These are phyloP conservation scores for Petunia axillaris DNA, from an alignment of 257 asterid species.

Conservation along the genomic window DNA sequence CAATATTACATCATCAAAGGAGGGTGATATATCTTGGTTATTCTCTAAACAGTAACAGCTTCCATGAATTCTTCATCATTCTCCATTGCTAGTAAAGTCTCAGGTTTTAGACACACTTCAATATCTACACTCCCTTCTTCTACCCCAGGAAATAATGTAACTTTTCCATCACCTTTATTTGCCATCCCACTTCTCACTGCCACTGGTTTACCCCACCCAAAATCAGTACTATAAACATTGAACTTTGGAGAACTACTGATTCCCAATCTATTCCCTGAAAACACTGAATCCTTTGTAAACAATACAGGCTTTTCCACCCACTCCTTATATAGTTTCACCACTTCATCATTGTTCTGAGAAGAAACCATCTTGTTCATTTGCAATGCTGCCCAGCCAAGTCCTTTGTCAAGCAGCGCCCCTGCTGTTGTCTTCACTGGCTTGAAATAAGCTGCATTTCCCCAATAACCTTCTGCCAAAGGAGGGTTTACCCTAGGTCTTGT, in stretches of 20 bases:
- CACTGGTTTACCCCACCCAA: slow-evolving; percentile 51
- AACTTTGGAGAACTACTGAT: slow-evolving; percentile 55
- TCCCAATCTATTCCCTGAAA: slow-evolving; percentile 6
- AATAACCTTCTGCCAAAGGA: slow-evolving; percentile 41
- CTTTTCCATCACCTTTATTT: slow-evolving; percentile 44
- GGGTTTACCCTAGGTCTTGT: slow-evolving; percentile 43
- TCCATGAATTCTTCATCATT: slow-evolving; percentile 51
- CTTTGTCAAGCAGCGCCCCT: not conserved
- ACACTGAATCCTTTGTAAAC: accelerated
- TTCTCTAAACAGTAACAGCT: not conserved
- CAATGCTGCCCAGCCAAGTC: slow-evolving; percentile 28
- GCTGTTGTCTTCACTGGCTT: not conserved
- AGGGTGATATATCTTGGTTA: too few species aligned
- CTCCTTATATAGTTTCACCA: not conserved
- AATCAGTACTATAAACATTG: slow-evolving; percentile 35
- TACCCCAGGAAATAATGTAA: slow-evolving; percentile 38
- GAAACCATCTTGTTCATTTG: slow-evolving; percentile 21
- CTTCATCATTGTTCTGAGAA: slow-evolving; percentile 5
- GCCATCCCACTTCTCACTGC: slow-evolving; percentile 55
- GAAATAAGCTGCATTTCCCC: slow-evolving; percentile 38
- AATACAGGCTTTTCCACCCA: slow-evolving; percentile 24
- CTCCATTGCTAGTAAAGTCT: slow-evolving; percentile 39
- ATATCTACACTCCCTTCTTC: slow-evolving; percentile 59
- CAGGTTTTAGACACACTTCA: slow-evolving; percentile 42
- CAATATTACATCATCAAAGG: too few species aligned